phyloP scores from a whole-genome alignment of 768 basidiomycete species.

The Boletus pseudopeckii region DNA sequence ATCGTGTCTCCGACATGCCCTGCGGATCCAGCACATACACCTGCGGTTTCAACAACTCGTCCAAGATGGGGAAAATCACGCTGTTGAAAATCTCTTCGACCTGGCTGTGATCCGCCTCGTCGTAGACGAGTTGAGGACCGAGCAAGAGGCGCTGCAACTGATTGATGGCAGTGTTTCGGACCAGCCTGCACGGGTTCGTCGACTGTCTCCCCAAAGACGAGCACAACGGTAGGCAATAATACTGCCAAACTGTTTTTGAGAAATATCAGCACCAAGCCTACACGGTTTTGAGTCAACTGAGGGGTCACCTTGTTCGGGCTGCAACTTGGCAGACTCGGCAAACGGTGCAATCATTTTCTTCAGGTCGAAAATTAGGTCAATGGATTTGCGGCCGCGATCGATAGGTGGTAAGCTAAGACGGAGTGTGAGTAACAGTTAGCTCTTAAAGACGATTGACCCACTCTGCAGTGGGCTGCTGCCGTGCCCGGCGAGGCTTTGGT shows the following conservation, averaged over 20 bases:
- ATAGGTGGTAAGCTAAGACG: constrained; percentile 63
- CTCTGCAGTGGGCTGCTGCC: constrained; percentile 51
- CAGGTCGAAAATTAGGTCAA: constrained; percentile 76
- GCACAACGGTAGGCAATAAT: constrained; percentile 71
- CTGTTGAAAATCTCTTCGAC: constrained; percentile 85
- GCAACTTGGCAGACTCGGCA: constrained; percentile 45
- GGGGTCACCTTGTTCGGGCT: constrained; percentile 30
- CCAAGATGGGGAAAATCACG: constrained; percentile 86
- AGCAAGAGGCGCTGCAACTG: constrained; percentile 84
- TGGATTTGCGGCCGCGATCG: constrained; percentile 75
- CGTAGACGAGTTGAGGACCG: constrained; percentile 64
- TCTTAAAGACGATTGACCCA: constrained; percentile 27
- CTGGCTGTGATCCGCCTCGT: constrained; percentile 55
- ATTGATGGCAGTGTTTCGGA: constrained; percentile 75
- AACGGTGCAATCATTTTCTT: constrained; percentile 63
- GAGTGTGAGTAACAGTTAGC: neutral
- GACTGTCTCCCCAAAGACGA: constrained; percentile 76
- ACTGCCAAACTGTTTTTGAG: constrained; percentile 64
- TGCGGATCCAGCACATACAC: constrained; percentile 73
- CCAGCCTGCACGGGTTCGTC: constrained; percentile 76
- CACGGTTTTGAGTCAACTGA: neutral
- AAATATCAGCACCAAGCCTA: constrained; percentile 1
- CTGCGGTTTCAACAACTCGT: constrained; percentile 85
- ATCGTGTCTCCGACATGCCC: constrained; percentile 87
- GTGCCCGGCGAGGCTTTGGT: constrained; percentile 47